Percentiles rank a stretch among this genome's conserved stretches.
These are phyloP conservation scores for Fusarium poae DNA, from an alignment of 2,329 filamentous ascomycete species.

Conservation along the genomic window DNA sequence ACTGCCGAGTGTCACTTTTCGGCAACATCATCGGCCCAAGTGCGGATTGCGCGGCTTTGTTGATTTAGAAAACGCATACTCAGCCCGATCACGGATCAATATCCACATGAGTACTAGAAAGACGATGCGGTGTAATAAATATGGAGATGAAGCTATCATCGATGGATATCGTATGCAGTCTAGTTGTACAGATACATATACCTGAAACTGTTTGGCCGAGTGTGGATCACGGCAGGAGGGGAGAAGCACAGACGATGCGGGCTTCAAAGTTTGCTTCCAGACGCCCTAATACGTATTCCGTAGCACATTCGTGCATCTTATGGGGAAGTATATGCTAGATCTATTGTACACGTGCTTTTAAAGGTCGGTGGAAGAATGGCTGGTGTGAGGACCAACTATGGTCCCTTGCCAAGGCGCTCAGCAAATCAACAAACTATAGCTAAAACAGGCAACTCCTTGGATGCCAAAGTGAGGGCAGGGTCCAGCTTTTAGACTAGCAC, in stretches of 20 bases:
- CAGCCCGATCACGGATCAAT: constrained; percentile 12
- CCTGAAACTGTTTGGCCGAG: constrained; percentile 41
- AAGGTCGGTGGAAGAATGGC: constrained; percentile 34
- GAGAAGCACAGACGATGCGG: constrained; percentile 38
- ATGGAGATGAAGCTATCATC: constrained; percentile 31
- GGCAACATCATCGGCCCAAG: neutral
- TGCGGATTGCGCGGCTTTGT: constrained; percentile 6
- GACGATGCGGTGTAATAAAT: constrained; percentile 18
- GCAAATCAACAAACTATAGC: constrained; percentile 1
- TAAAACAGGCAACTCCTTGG: constrained; percentile 28
- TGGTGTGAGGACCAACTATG: constrained; percentile 29
- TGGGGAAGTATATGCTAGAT: constrained; percentile 5
- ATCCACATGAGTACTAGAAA: constrained; percentile 19
- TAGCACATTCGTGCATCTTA: constrained; percentile 7
- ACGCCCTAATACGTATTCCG: constrained; percentile 29
- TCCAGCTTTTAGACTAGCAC: constrained; percentile 9
- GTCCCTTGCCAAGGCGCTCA: constrained; percentile 19
- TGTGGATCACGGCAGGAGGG: constrained; percentile 33
- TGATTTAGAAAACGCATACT: constrained; percentile 6
- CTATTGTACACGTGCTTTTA: constrained; percentile 19
- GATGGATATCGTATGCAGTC: constrained; percentile 10
- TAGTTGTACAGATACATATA: constrained; percentile 29
- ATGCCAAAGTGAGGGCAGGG: constrained; percentile 14
- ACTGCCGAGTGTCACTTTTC: neutral
- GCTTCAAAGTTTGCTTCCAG: constrained; percentile 38